phyloP scores from a whole-genome alignment of 495 filamentous ascomycete species.

The Pyrenula massariospora region DNA sequence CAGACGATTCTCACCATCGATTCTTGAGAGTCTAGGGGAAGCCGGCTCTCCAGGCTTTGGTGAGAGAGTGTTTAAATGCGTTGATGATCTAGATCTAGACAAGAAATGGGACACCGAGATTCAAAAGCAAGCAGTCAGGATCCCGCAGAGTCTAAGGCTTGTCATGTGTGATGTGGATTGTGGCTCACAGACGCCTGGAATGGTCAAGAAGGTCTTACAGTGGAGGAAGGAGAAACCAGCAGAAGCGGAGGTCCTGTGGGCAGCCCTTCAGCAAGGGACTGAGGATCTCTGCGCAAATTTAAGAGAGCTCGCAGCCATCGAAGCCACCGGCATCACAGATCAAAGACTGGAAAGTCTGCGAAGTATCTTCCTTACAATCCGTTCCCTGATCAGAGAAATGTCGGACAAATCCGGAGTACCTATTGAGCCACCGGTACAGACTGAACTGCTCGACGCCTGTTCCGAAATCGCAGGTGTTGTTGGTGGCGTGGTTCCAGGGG shows the following conservation, averaged over 20 bases:
- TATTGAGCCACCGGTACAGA: conserved; percentile 83
- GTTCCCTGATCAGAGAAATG: conserved; percentile 60
- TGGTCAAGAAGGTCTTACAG: conserved; percentile 81
- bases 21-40: conserved; percentile 56
- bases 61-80: conserved; percentile 44
- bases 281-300: conserved; percentile 57
- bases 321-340: conserved; percentile 3
- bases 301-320: conserved; percentile 22
- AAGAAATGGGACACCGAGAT: conserved; percentile 70
- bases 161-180: conserved; percentile 95
- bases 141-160: conserved; percentile 57
- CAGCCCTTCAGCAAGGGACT: conserved; percentile 60
- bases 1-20: conserved; percentile 72
- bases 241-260: conserved; percentile 62
- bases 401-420: conserved; percentile 63
- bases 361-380: conserved; percentile 31
- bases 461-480: conserved; percentile 64
- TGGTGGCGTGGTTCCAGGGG: conserved; percentile 87
- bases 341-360: conserved; percentile 14
- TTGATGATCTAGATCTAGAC: conserved; percentile 42
- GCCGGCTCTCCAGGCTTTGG: conserved; percentile 53
- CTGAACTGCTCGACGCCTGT: conserved; percentile 66
- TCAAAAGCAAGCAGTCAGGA: conserved; percentile 45
- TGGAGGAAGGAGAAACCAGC: conserved; percentile 62
- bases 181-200: conserved; percentile 82